Evolutionary conservation across 257 asterid genomes (phyloP).

Genomic region (Solanum clarkiae): DNA sequence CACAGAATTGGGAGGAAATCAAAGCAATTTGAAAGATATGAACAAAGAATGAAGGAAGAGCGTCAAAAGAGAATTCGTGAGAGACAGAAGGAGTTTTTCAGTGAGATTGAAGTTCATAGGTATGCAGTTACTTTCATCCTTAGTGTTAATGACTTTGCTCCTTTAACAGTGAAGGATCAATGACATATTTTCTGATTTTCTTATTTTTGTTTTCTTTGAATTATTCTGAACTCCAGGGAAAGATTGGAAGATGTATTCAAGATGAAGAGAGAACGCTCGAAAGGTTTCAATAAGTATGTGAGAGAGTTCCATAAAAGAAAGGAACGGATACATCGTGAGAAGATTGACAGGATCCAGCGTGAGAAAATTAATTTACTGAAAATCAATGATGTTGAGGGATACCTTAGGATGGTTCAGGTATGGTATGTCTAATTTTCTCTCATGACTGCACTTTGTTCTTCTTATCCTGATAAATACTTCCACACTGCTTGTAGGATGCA

Average conservation of each 20-base stretch:
- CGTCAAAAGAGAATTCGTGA: conserved; percentile 89
- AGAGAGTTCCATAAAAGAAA: conserved; percentile 96
- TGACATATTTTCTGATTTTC: neutral
- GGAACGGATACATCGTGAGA: conserved; percentile 95
- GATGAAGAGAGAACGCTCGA: conserved; percentile 92
- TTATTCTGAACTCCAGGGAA: conserved; percentile 47
- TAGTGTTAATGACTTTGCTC: neutral
- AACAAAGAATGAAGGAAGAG: conserved; percentile 98
- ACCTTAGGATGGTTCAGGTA: conserved; percentile 99
- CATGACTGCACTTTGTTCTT: neutral
- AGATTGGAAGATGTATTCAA: conserved; percentile 87
- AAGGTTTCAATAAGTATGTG: conserved; percentile 68
- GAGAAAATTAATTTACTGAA: conserved; percentile 92
- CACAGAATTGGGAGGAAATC: conserved; percentile 97
- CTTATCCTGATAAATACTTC: neutral
- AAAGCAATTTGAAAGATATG: conserved; percentile 87
- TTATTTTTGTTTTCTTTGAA: neutral
- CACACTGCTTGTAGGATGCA: conserved; percentile 62
- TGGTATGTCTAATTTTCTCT: neutral
- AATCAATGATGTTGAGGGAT: conserved; percentile 98
- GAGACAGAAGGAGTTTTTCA: conserved; percentile 94
- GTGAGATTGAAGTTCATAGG: conserved; percentile 96
- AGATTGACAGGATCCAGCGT: conserved; percentile 96
- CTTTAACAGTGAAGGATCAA: neutral
- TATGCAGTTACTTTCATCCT: conserved; percentile 9